Conservation (phyloP, 495 filamentous ascomycete species). For the Trichoderma asperelloides region DNA sequence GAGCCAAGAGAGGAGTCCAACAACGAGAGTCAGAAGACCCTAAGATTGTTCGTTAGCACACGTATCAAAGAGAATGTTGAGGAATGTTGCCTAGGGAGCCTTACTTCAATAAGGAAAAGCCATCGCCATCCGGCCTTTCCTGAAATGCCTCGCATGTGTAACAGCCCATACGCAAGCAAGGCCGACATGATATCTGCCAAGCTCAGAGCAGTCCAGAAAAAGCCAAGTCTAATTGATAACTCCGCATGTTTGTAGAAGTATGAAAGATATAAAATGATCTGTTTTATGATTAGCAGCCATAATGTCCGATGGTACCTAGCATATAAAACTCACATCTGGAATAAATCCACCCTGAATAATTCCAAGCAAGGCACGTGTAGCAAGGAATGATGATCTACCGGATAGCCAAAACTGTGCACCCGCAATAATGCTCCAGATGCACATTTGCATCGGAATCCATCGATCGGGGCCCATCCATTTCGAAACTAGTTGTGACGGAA, state of each 20-base stretch:
- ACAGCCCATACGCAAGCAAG: conserved; percentile 40
- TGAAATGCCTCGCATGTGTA: conserved; percentile 41
- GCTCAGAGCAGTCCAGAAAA: conserved; percentile 42
- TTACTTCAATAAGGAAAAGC: conserved; percentile 34
- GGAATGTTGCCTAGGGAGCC: neutral
- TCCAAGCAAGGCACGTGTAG: conserved; percentile 36
- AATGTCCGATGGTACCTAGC: neutral
- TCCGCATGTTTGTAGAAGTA: conserved; percentile 46
- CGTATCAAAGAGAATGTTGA: neutral
- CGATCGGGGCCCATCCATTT: conserved; percentile 41
- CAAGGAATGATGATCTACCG: conserved; percentile 29
- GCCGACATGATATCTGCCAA: conserved; percentile 39
- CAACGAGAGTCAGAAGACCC: conserved; percentile 41
- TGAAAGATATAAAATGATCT: conserved; percentile 42
- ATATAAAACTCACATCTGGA: conserved; percentile 16
- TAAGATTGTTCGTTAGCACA: conserved; percentile 15
- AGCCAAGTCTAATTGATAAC: conserved; percentile 39
- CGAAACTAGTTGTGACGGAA: conserved; percentile 37
- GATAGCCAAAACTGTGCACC: conserved; percentile 32
- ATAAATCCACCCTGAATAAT: conserved; percentile 42
- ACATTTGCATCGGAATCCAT: conserved; percentile 39
- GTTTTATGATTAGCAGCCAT: neutral
- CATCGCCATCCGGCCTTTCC: conserved; percentile 43
- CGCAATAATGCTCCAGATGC: conserved; percentile 34
- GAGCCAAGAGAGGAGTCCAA: conserved; percentile 44